Evolutionary conservation across 2,329 filamentous ascomycete species (phyloP).

Genomic region (Arthrinium puccinioides): DNA sequence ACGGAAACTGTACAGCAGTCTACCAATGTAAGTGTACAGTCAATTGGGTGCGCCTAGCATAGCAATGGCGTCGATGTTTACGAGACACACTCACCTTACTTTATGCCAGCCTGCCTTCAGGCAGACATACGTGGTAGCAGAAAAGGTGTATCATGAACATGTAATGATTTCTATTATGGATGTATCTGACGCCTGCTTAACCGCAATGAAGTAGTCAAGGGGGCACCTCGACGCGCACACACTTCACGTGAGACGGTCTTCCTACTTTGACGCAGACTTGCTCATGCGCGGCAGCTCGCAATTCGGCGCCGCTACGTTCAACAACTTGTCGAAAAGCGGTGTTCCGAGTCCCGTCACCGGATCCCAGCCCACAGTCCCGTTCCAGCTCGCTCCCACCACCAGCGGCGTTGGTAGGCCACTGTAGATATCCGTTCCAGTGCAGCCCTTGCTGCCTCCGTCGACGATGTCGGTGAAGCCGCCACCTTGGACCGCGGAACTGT

Average conservation of each 20-base stretch:
- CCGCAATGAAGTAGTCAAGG: too few species aligned
- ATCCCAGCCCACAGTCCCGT: slow-evolving; percentile 36
- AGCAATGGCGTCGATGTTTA: too few species aligned
- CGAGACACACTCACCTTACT: too few species aligned
- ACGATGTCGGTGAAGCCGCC: slow-evolving; percentile 29
- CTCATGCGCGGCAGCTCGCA: neutral
- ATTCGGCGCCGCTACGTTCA: neutral
- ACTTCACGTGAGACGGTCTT: neutral
- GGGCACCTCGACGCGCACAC: too few species aligned
- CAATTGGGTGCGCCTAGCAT: too few species aligned
- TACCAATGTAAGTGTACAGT: too few species aligned
- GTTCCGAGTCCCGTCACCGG: slow-evolving; percentile 35
- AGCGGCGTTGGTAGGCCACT: slow-evolving; percentile 14
- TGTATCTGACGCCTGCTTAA: too few species aligned
- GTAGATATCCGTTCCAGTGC: slow-evolving; percentile 20
- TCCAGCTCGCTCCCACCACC: slow-evolving; percentile 22
- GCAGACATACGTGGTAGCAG: too few species aligned
- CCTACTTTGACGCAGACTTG: neutral
- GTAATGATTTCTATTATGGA: too few species aligned
- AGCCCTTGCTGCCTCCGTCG: slow-evolving; percentile 24
- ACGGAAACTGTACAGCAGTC: too few species aligned
- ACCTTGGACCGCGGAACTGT: slow-evolving; percentile 18
- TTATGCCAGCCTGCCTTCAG: too few species aligned
- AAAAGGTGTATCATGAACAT: too few species aligned
- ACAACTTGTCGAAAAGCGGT: neutral